Evolutionary conservation across 2,329 filamentous ascomycete species (phyloP), one percentile per base, ranked within the genome.

Genomic region (Colletotrichum sp.): DNA sequence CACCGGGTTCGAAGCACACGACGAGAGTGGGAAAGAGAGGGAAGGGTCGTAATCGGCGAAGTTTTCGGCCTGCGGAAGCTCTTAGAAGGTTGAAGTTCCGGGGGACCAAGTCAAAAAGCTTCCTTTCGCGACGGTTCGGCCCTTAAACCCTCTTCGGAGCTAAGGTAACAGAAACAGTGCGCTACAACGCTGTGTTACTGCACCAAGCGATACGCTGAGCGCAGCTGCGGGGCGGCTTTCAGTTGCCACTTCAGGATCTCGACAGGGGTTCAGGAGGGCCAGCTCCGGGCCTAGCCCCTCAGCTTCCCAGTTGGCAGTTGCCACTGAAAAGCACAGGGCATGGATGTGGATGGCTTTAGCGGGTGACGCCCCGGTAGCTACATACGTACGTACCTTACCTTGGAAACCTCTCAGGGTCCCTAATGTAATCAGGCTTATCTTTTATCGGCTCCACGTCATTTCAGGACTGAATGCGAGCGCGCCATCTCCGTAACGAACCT

Each of bases 81-180:
- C 62, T 57, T 74, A 69, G 72, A 74, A 74, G 57, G 69, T 57
- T 71, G 70, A 69, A 61, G 70, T 71, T 62, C 62, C 63, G 55
- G 47, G 72, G 57, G 59, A 62, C 62, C 68, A 61, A 58, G 67
- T 66, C 68, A 54, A 34, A 71, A 66, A 72, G 72, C 68, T 74
- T 72, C 66, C 69, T 38, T 70, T 67, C 34, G 57, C 69, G 62
- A 74, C 62, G 72, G 69, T 73, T 72, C 72, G 72, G 72, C 62
- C 68, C 72, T 72, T 66, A 72, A 69, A 70, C 68, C 72, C 72
- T 72, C 69, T 66, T 74, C 47, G 57, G 63, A 62, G 38, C 71
- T 57, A 73, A 62, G 38, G 68, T 57, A 73, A 66, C 62, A 61
- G 33, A 63, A 71, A 58, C 71, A 73, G 62, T 73, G 62, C 64